These are phyloP conservation scores for Rubia peregrina DNA, from an alignment of 305 asterid species.

Conservation along the genomic window DNA sequence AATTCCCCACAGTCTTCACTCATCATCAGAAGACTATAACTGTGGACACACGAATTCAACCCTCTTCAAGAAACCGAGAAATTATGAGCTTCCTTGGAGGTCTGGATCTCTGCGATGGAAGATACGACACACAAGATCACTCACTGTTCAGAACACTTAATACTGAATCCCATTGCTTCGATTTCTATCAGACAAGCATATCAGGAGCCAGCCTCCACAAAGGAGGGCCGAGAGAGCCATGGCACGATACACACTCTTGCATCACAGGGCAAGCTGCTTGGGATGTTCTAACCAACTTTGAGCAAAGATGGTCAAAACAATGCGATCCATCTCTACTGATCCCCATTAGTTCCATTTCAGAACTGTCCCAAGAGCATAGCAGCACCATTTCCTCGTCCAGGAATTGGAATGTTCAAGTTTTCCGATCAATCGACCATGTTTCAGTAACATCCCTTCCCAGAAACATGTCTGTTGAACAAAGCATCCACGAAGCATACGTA, in stretches of 20 bases:
- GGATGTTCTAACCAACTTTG: slow-evolving; percentile 69
- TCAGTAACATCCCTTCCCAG: slow-evolving; percentile 51
- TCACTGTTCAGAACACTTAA: slow-evolving; percentile 70
- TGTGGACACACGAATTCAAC: slow-evolving; percentile 41
- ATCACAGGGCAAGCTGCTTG: slow-evolving; percentile 62
- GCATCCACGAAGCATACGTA: slow-evolving; percentile 77
- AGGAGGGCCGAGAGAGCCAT: slow-evolving; percentile 95
- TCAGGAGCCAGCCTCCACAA: slow-evolving; percentile 70
- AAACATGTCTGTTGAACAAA: slow-evolving; percentile 43
- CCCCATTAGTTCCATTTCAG: slow-evolving; percentile 46
- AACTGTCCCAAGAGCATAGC: slow-evolving; percentile 33
- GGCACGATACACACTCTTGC: slow-evolving; percentile 87
- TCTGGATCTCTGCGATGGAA: slow-evolving; percentile 75
- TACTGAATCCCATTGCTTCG: slow-evolving; percentile 61
- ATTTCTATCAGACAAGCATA: slow-evolving; percentile 80
- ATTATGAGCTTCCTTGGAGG: slow-evolving; percentile 79
- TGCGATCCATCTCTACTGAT: slow-evolving; percentile 52
- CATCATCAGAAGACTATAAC: slow-evolving; percentile 78
- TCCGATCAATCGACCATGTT: slow-evolving; percentile 68
- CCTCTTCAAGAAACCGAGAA: slow-evolving; percentile 51
- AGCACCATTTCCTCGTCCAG: slow-evolving; percentile 20
- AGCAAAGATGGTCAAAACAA: slow-evolving; percentile 86
- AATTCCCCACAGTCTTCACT: slow-evolving; percentile 66
- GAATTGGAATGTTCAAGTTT: slow-evolving; percentile 77
- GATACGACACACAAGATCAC: slow-evolving; percentile 78